Evolutionary conservation across 2,329 filamentous ascomycete genomes (phyloP).

Genomic region (Rhynchosporium secalis): DNA sequence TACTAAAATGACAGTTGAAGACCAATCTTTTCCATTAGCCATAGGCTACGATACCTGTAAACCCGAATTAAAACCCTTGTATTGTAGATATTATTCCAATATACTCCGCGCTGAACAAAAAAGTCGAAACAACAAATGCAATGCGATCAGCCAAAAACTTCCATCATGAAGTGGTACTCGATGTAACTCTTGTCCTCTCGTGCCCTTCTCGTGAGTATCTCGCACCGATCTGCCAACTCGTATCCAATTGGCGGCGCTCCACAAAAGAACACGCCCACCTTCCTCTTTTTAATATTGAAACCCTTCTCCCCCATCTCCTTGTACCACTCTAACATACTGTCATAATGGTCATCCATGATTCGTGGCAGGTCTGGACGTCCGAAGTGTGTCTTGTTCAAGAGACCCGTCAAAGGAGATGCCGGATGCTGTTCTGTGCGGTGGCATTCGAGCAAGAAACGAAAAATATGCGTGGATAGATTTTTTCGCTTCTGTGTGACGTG

Average conservation of each 20-base stretch:
- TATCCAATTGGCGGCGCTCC: slow-evolving; percentile 56
- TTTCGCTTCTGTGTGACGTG: slow-evolving; percentile 58
- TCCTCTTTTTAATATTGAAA: slow-evolving; percentile 21
- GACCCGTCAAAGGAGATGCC: slow-evolving; percentile 53
- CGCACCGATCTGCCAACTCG: slow-evolving; percentile 55
- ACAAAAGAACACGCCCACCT: slow-evolving; percentile 58
- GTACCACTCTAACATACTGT: slow-evolving; percentile 48
- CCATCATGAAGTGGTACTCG: slow-evolving; percentile 58
- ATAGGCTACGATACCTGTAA: too few relatives aligned
- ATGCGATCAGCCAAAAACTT: slow-evolving; percentile 50
- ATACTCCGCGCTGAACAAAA: background rate
- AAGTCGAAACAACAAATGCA: background rate
- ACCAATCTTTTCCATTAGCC: too few relatives aligned
- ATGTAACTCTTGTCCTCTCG: slow-evolving; percentile 53
- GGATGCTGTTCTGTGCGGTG: slow-evolving; percentile 54
- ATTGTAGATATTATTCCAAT: too few relatives aligned
- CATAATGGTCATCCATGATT: slow-evolving; percentile 56
- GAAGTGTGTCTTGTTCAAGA: slow-evolving; percentile 55
- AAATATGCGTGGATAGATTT: slow-evolving; percentile 54
- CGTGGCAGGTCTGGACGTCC: slow-evolving; percentile 53
- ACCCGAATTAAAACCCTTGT: too few relatives aligned
- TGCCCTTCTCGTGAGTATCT: slow-evolving; percentile 50
- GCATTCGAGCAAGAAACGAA: slow-evolving; percentile 56
- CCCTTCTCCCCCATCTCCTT: slow-evolving; percentile 14
- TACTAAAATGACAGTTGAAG: too few relatives aligned